These are phyloP conservation scores for Colletotrichum orbiculare DNA, from an alignment of 2,329 filamentous ascomycete genomes.

Conservation along the genomic window DNA sequence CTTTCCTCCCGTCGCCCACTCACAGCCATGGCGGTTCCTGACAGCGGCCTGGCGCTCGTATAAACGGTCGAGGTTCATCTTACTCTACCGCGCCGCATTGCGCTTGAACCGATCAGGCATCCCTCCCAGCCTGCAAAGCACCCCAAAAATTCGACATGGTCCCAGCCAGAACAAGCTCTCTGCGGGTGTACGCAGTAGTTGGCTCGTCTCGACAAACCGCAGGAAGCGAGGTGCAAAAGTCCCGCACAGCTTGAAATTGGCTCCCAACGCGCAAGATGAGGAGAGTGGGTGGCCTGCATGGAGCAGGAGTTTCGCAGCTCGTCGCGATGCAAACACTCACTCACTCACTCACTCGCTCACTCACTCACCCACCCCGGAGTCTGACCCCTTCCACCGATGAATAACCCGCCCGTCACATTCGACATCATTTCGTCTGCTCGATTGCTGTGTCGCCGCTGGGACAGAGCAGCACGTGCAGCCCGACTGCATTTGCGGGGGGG, in stretches of 20 bases:
- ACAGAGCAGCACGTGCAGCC: background rate
- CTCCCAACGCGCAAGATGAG: background rate
- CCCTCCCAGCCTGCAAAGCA: background rate
- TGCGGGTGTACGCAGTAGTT: background rate
- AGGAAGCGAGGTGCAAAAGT: background rate
- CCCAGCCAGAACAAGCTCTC: background rate
- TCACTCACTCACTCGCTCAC: too few species aligned
- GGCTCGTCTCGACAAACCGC: constrained; percentile 6
- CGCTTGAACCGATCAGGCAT: constrained; percentile 24
- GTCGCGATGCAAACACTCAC: background rate
- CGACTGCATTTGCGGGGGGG: background rate
- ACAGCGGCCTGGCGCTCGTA: constrained; percentile 4
- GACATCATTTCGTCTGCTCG: constrained; percentile 8
- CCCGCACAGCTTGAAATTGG: constrained; percentile 22
- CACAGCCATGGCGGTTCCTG: background rate
- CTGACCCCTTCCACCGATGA: background rate
- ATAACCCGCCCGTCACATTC: background rate
- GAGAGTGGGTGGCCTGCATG: background rate
- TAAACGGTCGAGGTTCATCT: background rate
- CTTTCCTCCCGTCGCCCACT: constrained; percentile 4
- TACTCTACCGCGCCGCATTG: background rate
- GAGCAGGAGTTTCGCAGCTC: background rate
- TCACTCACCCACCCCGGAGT: too few species aligned
- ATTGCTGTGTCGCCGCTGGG: background rate
- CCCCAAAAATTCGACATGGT: constrained; percentile 15